These are phyloP conservation scores for Aureobasidium sp. DNA, from an alignment of 2,329 filamentous ascomycete genomes.

Conservation along the genomic window DNA sequence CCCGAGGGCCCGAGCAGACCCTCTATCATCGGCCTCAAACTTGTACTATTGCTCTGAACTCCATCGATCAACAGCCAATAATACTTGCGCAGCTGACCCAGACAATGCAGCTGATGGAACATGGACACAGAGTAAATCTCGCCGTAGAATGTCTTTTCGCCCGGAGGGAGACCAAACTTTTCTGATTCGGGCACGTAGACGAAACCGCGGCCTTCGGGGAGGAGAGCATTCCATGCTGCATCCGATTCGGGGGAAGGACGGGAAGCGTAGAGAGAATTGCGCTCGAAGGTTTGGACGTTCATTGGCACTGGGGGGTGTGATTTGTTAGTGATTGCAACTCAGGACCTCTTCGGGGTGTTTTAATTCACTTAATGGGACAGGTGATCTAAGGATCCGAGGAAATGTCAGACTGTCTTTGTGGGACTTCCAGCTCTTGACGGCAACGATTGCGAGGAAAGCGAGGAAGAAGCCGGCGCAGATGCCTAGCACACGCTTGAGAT, in stretches of 20 bases:
- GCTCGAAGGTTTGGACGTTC: conserved; percentile 23
- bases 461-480: background rate
- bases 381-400: conserved; percentile 2
- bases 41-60: conserved; percentile 20
- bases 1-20: conserved; percentile 17
- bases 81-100: conserved; percentile 27
- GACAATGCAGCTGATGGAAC: conserved; percentile 33
- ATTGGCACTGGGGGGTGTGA: conserved; percentile 19
- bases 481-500: conserved; percentile 8
- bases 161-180: conserved; percentile 24
- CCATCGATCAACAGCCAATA: conserved; percentile 24
- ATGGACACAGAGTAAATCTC: conserved; percentile 30
- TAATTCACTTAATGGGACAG: conserved; percentile 1
- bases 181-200: conserved; percentile 25
- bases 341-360: too few species aligned
- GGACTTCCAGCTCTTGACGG: conserved; percentile 5
- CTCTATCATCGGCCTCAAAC: conserved; percentile 22
- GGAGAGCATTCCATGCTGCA: conserved; percentile 25
- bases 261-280: conserved; percentile 23
- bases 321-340: background rate
- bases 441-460: background rate
- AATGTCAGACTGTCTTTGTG: background rate
- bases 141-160: conserved; percentile 23
- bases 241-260: conserved; percentile 23
- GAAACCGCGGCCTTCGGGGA: conserved; percentile 30